Evolutionary conservation across 495 filamentous ascomycete species (phyloP).

Genomic region (Parachaetomium inaequale): DNA sequence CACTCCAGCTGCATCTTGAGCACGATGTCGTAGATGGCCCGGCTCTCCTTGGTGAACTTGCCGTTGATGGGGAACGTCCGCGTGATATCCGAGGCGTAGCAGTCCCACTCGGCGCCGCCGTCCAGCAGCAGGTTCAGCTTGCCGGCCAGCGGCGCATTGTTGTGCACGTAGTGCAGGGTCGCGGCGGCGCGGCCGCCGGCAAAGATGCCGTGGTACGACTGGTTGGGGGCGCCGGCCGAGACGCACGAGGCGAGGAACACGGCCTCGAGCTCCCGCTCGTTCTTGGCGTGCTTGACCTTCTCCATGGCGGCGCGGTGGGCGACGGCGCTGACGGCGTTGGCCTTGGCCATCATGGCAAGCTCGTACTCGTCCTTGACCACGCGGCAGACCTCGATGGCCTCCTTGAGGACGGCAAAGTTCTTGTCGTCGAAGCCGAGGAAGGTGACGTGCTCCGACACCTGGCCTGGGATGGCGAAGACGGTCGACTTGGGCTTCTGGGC

Average conservation of each 20-base stretch:
- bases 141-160: conserved; percentile 61
- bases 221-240: conserved; percentile 65
- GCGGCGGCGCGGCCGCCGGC: conserved; percentile 72
- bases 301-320: conserved; percentile 71
- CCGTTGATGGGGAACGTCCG: conserved; percentile 80
- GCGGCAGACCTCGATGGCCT: conserved; percentile 71
- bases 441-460: conserved; percentile 61
- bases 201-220: conserved; percentile 83
- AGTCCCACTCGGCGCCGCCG: conserved; percentile 74
- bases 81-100: conserved; percentile 88
- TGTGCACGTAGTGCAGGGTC: conserved; percentile 84
- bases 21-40: conserved; percentile 81
- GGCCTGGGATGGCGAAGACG: conserved; percentile 67
- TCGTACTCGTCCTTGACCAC: conserved; percentile 84
- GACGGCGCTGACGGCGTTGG: conserved; percentile 73
- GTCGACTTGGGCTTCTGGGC: conserved; percentile 45
- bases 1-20: conserved; percentile 77
- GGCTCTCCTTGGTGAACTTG: conserved; percentile 66
- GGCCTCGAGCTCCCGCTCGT: conserved; percentile 80
- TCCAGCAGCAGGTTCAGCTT: conserved; percentile 78
- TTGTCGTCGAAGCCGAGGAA: conserved; percentile 61
- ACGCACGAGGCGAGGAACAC: conserved; percentile 74
- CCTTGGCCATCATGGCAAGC: conserved; percentile 74
- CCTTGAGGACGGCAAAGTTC: conserved; percentile 61
- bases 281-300: conserved; percentile 59